Conservation (phyloP, 768 basidiomycete species). For the Strobilomyces dryophilus region DNA sequence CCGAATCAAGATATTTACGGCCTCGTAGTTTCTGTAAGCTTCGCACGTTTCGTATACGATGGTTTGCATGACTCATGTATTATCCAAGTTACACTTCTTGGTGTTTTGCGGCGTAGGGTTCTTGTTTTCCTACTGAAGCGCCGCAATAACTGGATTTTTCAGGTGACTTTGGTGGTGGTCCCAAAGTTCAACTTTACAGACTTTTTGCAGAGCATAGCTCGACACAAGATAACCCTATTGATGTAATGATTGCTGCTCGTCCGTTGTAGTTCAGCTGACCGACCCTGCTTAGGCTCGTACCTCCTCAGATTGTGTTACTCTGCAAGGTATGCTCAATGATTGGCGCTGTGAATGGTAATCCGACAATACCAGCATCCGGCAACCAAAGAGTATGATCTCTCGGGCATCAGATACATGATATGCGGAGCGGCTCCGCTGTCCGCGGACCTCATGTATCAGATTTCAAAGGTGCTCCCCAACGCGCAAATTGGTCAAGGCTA, state of each 20-base stretch:
- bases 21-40: slow-evolving; percentile 51
- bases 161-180: slow-evolving; percentile 57
- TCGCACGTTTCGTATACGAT: not conserved
- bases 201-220: slow-evolving; percentile 59
- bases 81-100: slow-evolving; percentile 34
- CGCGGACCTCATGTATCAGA: slow-evolving; percentile 45
- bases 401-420: slow-evolving; percentile 18
- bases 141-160: no score
- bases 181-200: slow-evolving; percentile 59
- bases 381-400: no score
- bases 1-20: slow-evolving; percentile 53
- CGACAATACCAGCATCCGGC: no score
- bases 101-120: no score
- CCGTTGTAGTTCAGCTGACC: not conserved
- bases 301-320: slow-evolving; percentile 62
- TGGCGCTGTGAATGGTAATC: not conserved
- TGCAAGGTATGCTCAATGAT: slow-evolving; percentile 47
- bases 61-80: slow-evolving; percentile 5
- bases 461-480: slow-evolving; percentile 50
- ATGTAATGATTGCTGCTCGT: slow-evolving; percentile 33
- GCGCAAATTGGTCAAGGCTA: slow-evolving; percentile 64
- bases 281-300: slow-evolving; percentile 45
- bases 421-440: slow-evolving; percentile 65
- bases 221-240: slow-evolving; percentile 53
- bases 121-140: no score